Evolutionary conservation across 225 moss, liverwort and hornwort species (phyloP).

Genomic region (Marchantia polymorpha): DNA sequence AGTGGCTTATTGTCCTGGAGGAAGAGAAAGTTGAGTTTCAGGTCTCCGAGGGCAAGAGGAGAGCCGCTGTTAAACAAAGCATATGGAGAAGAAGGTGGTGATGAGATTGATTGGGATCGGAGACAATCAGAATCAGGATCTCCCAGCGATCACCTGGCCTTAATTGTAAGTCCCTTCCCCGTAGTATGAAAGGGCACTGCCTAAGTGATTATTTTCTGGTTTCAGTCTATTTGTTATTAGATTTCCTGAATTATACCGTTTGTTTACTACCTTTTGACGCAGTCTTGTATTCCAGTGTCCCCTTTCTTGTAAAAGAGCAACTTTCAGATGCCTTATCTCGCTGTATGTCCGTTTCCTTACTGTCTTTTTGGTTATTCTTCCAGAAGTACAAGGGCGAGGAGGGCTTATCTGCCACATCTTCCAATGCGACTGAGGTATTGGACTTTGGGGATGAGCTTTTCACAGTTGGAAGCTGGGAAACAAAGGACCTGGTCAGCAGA

Average conservation of each 20-base stretch:
- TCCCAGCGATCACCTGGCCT: constrained; percentile 49
- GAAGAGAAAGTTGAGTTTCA: constrained; percentile 85
- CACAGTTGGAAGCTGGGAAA: constrained; percentile 89
- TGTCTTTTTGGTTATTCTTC: constrained; percentile 27
- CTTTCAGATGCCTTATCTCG: background rate
- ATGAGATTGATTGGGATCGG: constrained; percentile 98
- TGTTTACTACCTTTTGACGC: too few relatives aligned
- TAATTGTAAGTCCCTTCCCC: constrained; percentile 37
- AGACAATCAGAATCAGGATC: constrained; percentile 74
- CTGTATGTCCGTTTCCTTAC: constrained; percentile 25
- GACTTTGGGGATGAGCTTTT: constrained; percentile 91
- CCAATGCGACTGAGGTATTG: constrained; percentile 51
- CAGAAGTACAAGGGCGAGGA: constrained; percentile 32
- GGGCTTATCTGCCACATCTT: constrained; percentile 31
- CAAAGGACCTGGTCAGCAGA: constrained; percentile 76
- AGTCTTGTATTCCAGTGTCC: too few relatives aligned
- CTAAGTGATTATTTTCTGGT: too few relatives aligned
- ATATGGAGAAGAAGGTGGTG: constrained; percentile 97
- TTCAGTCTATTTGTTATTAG: too few relatives aligned
- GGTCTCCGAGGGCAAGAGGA: constrained; percentile 83
- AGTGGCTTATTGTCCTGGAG: constrained; percentile 77
- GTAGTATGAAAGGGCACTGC: too few relatives aligned
- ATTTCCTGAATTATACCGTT: too few relatives aligned
- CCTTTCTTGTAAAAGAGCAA: background rate
- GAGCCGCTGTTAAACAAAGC: constrained; percentile 96